Conservation (phyloP, 2,329 filamentous ascomycete genomes). For the Neonectria faginata region DNA sequence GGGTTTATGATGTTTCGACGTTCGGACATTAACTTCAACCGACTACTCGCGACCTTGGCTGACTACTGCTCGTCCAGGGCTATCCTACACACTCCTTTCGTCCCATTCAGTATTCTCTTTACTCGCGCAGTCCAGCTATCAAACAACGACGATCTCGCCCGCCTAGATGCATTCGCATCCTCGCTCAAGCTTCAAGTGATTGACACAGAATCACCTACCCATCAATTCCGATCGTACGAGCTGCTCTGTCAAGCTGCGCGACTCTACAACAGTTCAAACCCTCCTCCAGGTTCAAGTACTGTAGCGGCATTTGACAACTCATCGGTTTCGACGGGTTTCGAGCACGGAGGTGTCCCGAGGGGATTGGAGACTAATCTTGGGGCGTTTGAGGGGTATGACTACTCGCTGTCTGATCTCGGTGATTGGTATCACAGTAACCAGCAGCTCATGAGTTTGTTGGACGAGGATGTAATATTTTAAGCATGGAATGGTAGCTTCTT, state of each 20-base stretch:
- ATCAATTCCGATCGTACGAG: constrained; percentile 51
- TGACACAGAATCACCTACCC: constrained; percentile 40
- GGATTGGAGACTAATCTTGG: neutral
- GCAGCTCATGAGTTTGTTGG: constrained; percentile 33
- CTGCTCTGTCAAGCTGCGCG: constrained; percentile 50
- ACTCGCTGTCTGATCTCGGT: constrained; percentile 11
- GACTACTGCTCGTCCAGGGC: constrained; percentile 42
- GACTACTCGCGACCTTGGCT: neutral
- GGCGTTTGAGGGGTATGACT: neutral
- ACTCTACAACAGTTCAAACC: constrained; percentile 38
- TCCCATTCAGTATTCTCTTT: constrained; percentile 54
- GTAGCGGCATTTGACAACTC: neutral
- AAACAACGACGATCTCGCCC: constrained; percentile 24
- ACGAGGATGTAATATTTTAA: constrained; percentile 30
- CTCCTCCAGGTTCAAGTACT: neutral
- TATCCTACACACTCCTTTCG: constrained; percentile 52
- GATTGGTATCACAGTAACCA: constrained; percentile 39
- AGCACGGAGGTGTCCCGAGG: neutral
- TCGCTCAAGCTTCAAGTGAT: constrained; percentile 44
- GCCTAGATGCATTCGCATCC: constrained; percentile 47
- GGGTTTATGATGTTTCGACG: neutral
- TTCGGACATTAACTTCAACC: neutral
- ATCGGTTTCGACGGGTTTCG: neutral
- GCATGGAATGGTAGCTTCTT: neutral
- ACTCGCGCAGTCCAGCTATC: constrained; percentile 45